Conservation (phyloP, 1,284 basidiomycete species). For the Bjerkandera adusta region DNA sequence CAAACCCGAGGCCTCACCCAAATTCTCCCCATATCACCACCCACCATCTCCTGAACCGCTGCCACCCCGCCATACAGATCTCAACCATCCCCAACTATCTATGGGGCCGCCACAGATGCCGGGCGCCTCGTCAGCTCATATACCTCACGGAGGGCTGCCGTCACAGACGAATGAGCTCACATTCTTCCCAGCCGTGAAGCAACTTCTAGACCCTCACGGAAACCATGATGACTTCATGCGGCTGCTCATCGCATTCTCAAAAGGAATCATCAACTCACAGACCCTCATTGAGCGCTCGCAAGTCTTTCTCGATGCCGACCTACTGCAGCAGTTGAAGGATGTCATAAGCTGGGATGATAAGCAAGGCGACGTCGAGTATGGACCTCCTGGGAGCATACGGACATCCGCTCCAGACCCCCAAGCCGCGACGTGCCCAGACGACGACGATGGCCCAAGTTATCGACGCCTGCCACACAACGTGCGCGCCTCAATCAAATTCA, state of each 20-base stretch:
- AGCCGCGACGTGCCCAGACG: conserved; percentile 68
- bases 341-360: conserved; percentile 79
- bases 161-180: conserved; percentile 74
- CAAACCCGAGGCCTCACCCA: conserved; percentile 55
- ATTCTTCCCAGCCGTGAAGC: conserved; percentile 93
- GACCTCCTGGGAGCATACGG: conserved; percentile 75
- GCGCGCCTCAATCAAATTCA: conserved; percentile 36
- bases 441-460: conserved; percentile 87
- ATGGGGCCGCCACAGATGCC: not conserved
- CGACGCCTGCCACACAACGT: conserved; percentile 85
- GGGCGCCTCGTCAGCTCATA: too few species aligned
- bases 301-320: conserved; percentile 80
- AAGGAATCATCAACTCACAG: conserved; percentile 88
- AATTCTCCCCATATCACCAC: conserved; percentile 52
- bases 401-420: conserved; percentile 66
- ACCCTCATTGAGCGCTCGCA: conserved; percentile 81
- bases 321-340: conserved; percentile 86
- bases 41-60: conserved; percentile 29
- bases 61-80: conserved; percentile 10
- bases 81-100: conserved; percentile 6
- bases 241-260: conserved; percentile 76
- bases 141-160: conserved; percentile 29
- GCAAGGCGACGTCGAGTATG: conserved; percentile 66
- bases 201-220: conserved; percentile 68
- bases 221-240: conserved; percentile 86